Evolutionary conservation across 2,329 filamentous ascomycete species (phyloP), one percentile per base, ranked within the genome.

Genomic region (Fusarium musae): DNA sequence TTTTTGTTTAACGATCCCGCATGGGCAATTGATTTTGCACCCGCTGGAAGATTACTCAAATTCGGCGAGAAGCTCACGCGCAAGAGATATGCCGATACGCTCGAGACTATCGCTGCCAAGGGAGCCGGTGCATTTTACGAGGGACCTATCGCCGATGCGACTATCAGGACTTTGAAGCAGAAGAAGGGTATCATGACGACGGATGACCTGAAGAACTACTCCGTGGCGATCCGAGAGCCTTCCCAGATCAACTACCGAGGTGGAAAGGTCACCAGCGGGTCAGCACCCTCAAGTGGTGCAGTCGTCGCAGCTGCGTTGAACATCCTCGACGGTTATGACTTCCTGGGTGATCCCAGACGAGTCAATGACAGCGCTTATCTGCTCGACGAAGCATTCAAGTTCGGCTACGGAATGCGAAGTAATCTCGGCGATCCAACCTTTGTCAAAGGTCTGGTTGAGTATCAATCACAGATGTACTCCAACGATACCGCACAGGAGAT

Each of bases 21-120:
- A 0, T 97, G 94, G 92, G 93, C 94, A 0, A 83, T 94, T 34
- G 95, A 97, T 80, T 97, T 97, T 81, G 94, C 94, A 5, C 93
- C 93, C 0, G 88, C 92, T 65, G 94, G 93, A 6, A 89, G 85
- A 4, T 83, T 89, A 2, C 77, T 95, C 3, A 85, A 86, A 26
- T 80, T 93, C 5, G 92, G 92, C n/a, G 93, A 96, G 73, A 92
- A 83, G 1, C 93, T 96, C 70, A 94, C 92, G 0, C 86, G 93
- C 30, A 92, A 90, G 78, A 87, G 93, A 43, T 95, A 93, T 79
- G 93, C 93, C 2, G 84, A 93, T 68, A 94, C 93, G 0, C 85
- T 96, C 0, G 92, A 95, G 78, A 85, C 84, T 0, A 93, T 96
- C 73, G 92, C 92, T 1, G 79, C 87, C 2, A 72, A 88, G 12